These are phyloP conservation scores for Rutstroemia sp. DNA, from an alignment of 2,329 filamentous ascomycete species.

Conservation along the genomic window DNA sequence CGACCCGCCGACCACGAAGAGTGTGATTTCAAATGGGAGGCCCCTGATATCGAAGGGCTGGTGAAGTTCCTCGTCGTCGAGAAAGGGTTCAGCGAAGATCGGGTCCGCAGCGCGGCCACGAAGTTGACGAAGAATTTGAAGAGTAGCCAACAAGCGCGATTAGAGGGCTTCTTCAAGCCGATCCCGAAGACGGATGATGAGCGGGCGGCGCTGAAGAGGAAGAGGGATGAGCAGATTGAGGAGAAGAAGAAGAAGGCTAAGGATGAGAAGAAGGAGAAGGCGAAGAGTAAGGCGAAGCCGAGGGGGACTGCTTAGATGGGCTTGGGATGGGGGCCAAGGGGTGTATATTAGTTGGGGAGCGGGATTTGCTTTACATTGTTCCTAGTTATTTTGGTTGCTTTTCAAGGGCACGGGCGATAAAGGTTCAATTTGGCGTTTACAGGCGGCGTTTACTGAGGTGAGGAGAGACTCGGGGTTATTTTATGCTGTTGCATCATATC, in stretches of 20 bases:
- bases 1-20: slow-evolving; percentile 72
- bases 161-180: slow-evolving; percentile 97
- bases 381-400: too few species aligned
- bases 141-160: slow-evolving; percentile 77
- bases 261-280: slow-evolving; percentile 66
- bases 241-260: slow-evolving; percentile 29
- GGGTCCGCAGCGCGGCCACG: slow-evolving; percentile 71
- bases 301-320: slow-evolving; percentile 34
- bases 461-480: too few species aligned
- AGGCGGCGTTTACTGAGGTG: too few species aligned
- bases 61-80: slow-evolving; percentile 85
- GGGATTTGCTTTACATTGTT: too few species aligned
- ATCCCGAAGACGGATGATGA: slow-evolving; percentile 82
- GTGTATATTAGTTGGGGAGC: background rate
- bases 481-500: too few species aligned
- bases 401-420: too few species aligned
- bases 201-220: slow-evolving; percentile 80
- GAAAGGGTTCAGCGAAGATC: slow-evolving; percentile 95
- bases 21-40: slow-evolving; percentile 98
- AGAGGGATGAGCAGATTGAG: slow-evolving; percentile 61
- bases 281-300: slow-evolving; percentile 80
- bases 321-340: background rate
- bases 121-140: slow-evolving; percentile 87
- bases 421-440: too few species aligned
- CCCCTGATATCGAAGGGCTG: slow-evolving; percentile 82